Conservation (phyloP, 169 alveolate species). For the Sarcocystis neurona region DNA sequence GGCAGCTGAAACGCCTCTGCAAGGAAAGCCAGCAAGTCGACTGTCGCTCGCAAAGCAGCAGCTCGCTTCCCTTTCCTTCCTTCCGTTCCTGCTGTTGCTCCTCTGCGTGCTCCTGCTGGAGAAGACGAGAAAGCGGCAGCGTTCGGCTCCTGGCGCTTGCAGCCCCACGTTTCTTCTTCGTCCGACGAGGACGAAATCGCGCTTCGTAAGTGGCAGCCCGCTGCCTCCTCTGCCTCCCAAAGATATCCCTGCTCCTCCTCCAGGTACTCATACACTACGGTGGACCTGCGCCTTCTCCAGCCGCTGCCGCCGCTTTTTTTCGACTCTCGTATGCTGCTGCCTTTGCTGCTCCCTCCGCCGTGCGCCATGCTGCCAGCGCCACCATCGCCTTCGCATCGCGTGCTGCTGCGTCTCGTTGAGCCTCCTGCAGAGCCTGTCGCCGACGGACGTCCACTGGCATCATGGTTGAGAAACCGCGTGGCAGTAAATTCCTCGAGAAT, state of each 20-base stretch:
- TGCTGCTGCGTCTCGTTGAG: too few species aligned
- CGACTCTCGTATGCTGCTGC: too few species aligned
- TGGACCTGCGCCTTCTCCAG: too few species aligned
- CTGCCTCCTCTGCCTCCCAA: not conserved
- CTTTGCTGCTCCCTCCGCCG: too few species aligned
- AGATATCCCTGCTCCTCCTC: not conserved
- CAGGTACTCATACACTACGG: not conserved
- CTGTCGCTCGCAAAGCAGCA: constrained; percentile 32
- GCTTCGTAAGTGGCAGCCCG: not conserved
- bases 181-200: not conserved
- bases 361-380: too few species aligned
- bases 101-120: not conserved
- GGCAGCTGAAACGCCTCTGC: constrained; percentile 37
- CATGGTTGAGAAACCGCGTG: not conserved
- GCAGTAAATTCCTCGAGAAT: not conserved
- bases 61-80: not conserved
- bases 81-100: not conserved
- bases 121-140: not conserved
- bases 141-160: not conserved
- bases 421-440: not conserved
- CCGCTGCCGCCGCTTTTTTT: too few species aligned
- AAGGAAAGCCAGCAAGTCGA: constrained; percentile 16
- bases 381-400: too few species aligned
- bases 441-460: not conserved
- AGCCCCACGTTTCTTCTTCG: not conserved